Percentiles rank a stretch among this genome's conserved stretches.
These are phyloP conservation scores for Penicillium crustosum DNA, from an alignment of 2,329 filamentous ascomycete species.

Conservation along the genomic window DNA sequence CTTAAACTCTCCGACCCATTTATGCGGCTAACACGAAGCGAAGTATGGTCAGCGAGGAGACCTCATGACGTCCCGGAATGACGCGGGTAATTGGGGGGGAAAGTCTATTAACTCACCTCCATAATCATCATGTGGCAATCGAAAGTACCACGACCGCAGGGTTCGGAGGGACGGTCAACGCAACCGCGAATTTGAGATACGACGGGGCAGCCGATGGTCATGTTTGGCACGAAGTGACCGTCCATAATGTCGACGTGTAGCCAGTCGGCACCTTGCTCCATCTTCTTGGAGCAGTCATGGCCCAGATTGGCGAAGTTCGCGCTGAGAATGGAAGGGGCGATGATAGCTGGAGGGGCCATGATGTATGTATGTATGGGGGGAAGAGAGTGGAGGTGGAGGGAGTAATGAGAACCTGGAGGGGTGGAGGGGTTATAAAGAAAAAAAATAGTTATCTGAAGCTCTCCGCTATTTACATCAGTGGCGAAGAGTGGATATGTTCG, in stretches of 20 bases:
- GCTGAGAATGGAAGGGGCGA: conserved; percentile 96
- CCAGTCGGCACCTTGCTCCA: conserved; percentile 85
- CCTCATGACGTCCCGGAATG: not conserved
- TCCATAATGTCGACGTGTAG: conserved; percentile 98
- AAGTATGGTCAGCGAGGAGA: conserved; percentile 7
- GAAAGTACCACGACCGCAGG: conserved; percentile 82
- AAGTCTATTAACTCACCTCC: conserved; percentile 61
- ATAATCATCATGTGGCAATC: conserved; percentile 99
- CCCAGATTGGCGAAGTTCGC: conserved; percentile 92
- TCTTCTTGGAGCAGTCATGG: conserved; percentile 80
- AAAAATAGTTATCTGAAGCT: conserved; percentile 13
- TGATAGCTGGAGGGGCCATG: conserved; percentile 85
- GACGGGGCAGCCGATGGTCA: conserved; percentile 93
- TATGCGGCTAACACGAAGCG: conserved; percentile 72
- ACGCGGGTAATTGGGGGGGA: not conserved
- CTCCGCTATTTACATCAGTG: conserved; percentile 19
- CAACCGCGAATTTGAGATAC: conserved; percentile 90
- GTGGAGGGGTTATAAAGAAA: conserved; percentile 1
- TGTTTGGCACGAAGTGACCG: conserved; percentile 97
- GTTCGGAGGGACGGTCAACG: conserved; percentile 70
- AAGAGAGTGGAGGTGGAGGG: not conserved
- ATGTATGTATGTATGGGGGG: not conserved
- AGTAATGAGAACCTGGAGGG: not conserved
- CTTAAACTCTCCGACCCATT: conserved; percentile 96
- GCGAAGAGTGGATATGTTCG: conserved; percentile 21